Percentiles rank a stretch among this genome's conserved stretches.
Evolutionary conservation across 139 green algal genomes (phyloP).

Genomic region (Tetradesmus lagerheimii): DNA sequence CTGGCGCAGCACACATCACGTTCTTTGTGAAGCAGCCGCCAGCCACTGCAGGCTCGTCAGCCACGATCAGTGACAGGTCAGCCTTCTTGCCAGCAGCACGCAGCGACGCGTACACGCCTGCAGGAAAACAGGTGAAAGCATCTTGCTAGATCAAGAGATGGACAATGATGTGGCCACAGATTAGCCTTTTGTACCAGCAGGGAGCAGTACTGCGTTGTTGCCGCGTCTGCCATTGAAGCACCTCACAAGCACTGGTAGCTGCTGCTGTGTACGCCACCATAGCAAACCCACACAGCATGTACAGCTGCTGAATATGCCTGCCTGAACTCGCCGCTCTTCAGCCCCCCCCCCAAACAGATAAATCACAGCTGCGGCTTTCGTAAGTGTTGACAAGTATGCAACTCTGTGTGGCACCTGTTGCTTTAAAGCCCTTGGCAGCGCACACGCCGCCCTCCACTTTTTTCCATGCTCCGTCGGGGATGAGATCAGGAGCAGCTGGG

Average conservation of each 20-base stretch:
- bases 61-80: slow-evolving; percentile 93
- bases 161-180: no score
- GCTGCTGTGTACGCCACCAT: background rate
- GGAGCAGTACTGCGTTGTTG: no score
- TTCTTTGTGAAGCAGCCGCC: slow-evolving; percentile 97
- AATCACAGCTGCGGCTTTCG: background rate
- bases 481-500: slow-evolving; percentile 86
- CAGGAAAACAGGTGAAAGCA: background rate
- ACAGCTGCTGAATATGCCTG: background rate
- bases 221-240: no score
- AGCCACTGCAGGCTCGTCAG: slow-evolving; percentile 78
- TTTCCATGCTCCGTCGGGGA: slow-evolving; percentile 92
- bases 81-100: slow-evolving; percentile 86
- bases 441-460: slow-evolving; percentile 83
- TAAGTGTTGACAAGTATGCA: background rate
- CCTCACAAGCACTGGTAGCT: no score
- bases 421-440: slow-evolving; percentile 94
- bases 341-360: background rate
- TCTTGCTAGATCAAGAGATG: no score
- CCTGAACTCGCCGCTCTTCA: background rate
- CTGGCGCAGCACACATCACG: slow-evolving; percentile 95
- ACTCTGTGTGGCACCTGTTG: slow-evolving; percentile 60
- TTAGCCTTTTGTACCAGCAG: background rate
- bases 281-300: background rate
- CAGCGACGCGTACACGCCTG: slow-evolving; percentile 89